Conservation (phyloP, 345 rosid species). For the Eucalyptus guilfoylei region DNA sequence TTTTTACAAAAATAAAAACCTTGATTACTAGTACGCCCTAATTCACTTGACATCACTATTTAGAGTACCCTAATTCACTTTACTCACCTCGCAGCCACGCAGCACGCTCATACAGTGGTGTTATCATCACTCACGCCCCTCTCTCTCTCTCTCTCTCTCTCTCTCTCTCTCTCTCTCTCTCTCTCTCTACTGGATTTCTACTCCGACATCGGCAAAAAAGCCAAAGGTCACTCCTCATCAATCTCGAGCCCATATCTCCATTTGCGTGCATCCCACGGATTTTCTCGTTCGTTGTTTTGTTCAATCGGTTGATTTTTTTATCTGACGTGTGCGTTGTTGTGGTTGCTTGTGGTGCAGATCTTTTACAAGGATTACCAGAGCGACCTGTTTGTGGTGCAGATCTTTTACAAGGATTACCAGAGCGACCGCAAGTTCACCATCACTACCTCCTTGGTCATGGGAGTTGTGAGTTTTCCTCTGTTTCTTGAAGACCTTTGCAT, state of each 20-base stretch:
- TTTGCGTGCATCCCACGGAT: not conserved
- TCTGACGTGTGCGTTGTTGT: not conserved
- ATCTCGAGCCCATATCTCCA: not conserved
- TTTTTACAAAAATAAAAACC: not conserved
- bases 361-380: constrained; percentile 74
- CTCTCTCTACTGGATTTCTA: not conserved
- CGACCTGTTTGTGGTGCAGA: constrained; percentile 39
- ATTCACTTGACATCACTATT: not conserved
- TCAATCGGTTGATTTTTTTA: not conserved
- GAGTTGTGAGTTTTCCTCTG: constrained; percentile 32
- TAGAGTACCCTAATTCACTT: not conserved
- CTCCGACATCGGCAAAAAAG: not conserved
- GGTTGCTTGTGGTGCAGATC: constrained; percentile 24
- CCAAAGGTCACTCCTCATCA: no score
- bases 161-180: not conserved
- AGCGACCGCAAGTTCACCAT: constrained; percentile 68
- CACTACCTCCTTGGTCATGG: constrained; percentile 46
- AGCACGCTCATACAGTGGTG: not conserved
- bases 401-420: constrained; percentile 80
- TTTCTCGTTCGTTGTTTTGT: not conserved
- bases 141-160: not conserved
- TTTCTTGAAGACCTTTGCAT: not conserved
- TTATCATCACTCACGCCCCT: not conserved
- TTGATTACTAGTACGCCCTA: not conserved
- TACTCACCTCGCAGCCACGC: not conserved